Base-by-base conservation (phyloP, 352 stramenopile genomes). In the Phytophthora aleatoria region DNA sequence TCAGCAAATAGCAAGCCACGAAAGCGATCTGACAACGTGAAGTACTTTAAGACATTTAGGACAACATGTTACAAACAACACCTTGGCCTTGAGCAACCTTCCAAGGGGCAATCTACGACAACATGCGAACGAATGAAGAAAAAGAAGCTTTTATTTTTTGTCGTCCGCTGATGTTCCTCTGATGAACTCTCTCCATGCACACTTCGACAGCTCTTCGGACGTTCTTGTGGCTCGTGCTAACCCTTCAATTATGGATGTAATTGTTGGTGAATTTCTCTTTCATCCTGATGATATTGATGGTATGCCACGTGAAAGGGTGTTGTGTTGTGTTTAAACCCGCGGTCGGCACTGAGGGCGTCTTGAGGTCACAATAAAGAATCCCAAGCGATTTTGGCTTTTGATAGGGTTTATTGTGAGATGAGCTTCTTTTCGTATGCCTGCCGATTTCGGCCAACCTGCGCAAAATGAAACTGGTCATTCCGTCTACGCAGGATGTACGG, bases 21-120 rank as follows among this genome's bases (percentile, higher is more conserved):
- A 12, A 49, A 31, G 8, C 27, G 5, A 10, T 15, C 20, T 20
- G 20, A 15, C 9, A 49, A 31, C 10, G 42, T 49, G 20, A 49
- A 31, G 20, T 49, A 49, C 42, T 49, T 49, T 9, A 49, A 49
- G 20, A 49, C 16, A 15, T 49, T 49, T n/a, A 12, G 42, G 6
- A 24, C 42, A 31, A 31, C 42, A 5, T 49, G 42, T 11, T 49
- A 49, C 9, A 49, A 47, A 49, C 20, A 30, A 26, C 20, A 49
- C n/a, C 20, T 49, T 7, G 20, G 31, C 9, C 16, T n/a, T 20
- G 10, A 49, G 6, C 2, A 30, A n/a, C 20, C 20, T n/a, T 3
- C 16, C 7, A 49, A 49, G 10, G 20, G 42, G 8, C 20, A 5
- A 20, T 5, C 16, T 31, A 49, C 42, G 20, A 49, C 20, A 24